Conservation (phyloP, 768 basidiomycete species). For the Pisolithus orientalis region DNA sequence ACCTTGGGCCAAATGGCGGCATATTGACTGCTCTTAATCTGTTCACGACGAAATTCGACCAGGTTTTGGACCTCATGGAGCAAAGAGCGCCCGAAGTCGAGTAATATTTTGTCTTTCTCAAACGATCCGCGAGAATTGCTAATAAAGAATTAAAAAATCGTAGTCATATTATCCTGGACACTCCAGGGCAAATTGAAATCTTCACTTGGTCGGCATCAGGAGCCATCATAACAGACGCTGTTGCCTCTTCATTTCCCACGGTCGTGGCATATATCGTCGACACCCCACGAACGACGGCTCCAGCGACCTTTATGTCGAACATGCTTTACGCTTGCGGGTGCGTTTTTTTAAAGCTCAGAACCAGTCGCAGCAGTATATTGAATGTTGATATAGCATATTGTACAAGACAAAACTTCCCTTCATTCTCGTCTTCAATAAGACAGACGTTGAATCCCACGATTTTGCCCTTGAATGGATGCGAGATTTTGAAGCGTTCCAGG, state of each 20-base stretch:
- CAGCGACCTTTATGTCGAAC: conserved; percentile 99
- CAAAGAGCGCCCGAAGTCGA: conserved; percentile 85
- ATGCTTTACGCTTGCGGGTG: conserved; percentile 99
- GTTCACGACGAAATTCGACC: conserved; percentile 98
- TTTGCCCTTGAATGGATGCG: conserved; percentile 98
- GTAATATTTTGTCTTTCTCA: conserved; percentile 38
- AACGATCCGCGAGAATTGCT: neutral
- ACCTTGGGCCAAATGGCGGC: conserved; percentile 96
- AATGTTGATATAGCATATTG: conserved; percentile 56
- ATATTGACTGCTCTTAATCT: conserved; percentile 95
- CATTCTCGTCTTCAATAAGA: conserved; percentile 98
- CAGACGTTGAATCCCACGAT: conserved; percentile 81
- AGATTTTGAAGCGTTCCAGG: conserved; percentile 95
- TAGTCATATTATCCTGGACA: conserved; percentile 93
- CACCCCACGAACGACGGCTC: conserved; percentile 88
- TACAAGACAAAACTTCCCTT: conserved; percentile 99
- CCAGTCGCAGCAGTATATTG: neutral
- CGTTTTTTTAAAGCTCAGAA: neutral
- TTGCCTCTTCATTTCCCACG: conserved; percentile 89
- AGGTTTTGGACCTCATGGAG: conserved; percentile 87
- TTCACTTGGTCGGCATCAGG: conserved; percentile 99
- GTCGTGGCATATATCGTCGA: conserved; percentile 97
- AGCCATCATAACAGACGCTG: conserved; percentile 95
- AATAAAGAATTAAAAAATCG: neutral
- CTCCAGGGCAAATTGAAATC: conserved; percentile 98